Percentiles rank a stretch among this genome's conserved stretches.
Conservation (phyloP, 179 eudicot genomes). For the Camellia oleifera region DNA sequence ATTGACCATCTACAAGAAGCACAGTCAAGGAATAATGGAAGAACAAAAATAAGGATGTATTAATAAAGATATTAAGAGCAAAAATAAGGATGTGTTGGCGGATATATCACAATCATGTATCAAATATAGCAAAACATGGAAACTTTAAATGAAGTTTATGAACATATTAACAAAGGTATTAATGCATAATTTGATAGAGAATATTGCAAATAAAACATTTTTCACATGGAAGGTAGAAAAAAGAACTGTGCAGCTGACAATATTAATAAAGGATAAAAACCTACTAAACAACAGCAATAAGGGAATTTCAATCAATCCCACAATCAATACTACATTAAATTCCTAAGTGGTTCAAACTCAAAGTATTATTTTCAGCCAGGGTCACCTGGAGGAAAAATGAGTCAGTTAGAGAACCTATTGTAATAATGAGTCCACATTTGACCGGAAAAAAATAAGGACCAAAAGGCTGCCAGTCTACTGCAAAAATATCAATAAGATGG, state of each 20-base stretch:
- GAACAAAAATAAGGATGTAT: neutral
- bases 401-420: too few relatives aligned
- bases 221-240: neutral
- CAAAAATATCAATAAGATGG: too few relatives aligned
- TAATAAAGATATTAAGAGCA: neutral
- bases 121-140: neutral
- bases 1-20: neutral
- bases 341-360: too few relatives aligned
- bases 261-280: neutral
- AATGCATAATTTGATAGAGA: neutral
- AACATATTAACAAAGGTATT: neutral
- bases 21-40: neutral
- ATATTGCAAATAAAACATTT: neutral
- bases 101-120: neutral
- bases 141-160: neutral
- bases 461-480: too few relatives aligned
- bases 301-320: neutral
- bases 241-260: neutral
- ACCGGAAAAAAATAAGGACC: too few relatives aligned
- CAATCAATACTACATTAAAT: too few relatives aligned
- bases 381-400: too few relatives aligned
- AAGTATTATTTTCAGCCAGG: too few relatives aligned
- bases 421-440: too few relatives aligned
- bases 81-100: neutral
- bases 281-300: neutral